Evolutionary conservation across 164 flowering plant species (phyloP), one percentile per base, ranked within the genome.

Genomic region (Amborella trichopoda): DNA sequence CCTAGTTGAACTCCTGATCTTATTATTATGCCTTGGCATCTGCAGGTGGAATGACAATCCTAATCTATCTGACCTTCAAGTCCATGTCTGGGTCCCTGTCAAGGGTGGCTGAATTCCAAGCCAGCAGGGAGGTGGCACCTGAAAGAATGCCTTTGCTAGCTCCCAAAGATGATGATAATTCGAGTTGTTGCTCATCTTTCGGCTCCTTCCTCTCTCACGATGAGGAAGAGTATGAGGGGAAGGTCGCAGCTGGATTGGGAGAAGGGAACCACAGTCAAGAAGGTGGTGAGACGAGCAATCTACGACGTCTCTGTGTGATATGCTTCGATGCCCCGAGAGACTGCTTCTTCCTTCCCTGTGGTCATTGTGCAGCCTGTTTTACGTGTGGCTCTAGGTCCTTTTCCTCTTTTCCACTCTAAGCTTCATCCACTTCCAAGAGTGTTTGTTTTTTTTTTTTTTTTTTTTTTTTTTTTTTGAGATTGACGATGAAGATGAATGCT

Each of bases 291-390:
- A 46, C 52, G 50, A 44, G 60, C 28, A 72, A 50, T 40, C 60
- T 63, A 5, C 70, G 72, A 4, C 78, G 81, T 26, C 74, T 74
- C 17, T 89, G 97, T 69, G 86, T 63, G n/a, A 76, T 84, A 34
- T 88, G 94, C 59, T 84, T 69, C 46, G 86, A 81, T 70, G 78
- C 83, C 60, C 83, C 83, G 4, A 78, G 86, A 50, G 87, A 89
- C 61, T 70, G 93, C 67, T 89, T 89, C 74, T 89, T 89, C 67
- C 80, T 89, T 58, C 93, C 95, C 9, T 89, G 97, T 56, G 95
- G 97, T 14, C 97, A 84, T 24, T 77, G 77, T 60, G 87, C 71
- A n/a, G 65, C 95, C 22, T 89, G 97, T 71, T 89, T 72, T 58
- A 59, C 61, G 47, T 89, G 97, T 48, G 93, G 81, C 41, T 63